Evolutionary conservation across 192 early-diverging fungal genomes (phyloP), one percentile per base, ranked within the genome.

Genomic region (Coemansia sp.): DNA sequence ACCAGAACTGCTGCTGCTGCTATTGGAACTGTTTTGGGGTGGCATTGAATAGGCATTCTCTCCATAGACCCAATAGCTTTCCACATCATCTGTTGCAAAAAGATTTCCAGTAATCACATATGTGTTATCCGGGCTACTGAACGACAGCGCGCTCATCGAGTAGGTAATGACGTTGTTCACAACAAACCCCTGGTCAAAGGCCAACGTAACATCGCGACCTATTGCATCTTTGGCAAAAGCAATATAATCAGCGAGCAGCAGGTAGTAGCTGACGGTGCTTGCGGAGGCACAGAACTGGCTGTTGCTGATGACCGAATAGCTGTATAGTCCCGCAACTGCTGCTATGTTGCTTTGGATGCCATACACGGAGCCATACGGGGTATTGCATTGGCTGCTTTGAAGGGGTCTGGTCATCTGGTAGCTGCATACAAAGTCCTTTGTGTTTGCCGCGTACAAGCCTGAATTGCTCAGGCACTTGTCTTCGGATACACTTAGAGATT

Each of bases 311-410:
- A 74, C 69, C 5, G 68, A 65, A 61, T 71, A 68, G 55, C 71
- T 74, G 65, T 74, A 74, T 10, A 79, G n/a, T 0, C 72, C 77
- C 12, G 68, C 65, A 10, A 74, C 41, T 0, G 46, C 68, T 53
- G 67, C 46, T 4, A 14, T 25, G 1, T 43, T 53, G 1, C 49
- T 40, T 5, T 54, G 43, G 0, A 68, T 57, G n/a, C 72, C 69
- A 25, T 79, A 79, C n/a, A 65, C 50, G 0, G 72, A 56, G 2
- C 71, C 68, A n/a, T 74, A 79, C 13, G 77, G 77, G 40, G 71
- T 57, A 4, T 55, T 37, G 59, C 77, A 79, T 25, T 44, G 17
- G 56, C 56, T 68, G 54, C 41, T 60, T 7, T 40, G 16, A n/a
- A 67, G 53, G 1, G 60, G 19, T 11, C 40, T 17, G 10, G 67